Evolutionary conservation across 208 protist species (phyloP).

Genomic region (Borovskyia barvae): DNA sequence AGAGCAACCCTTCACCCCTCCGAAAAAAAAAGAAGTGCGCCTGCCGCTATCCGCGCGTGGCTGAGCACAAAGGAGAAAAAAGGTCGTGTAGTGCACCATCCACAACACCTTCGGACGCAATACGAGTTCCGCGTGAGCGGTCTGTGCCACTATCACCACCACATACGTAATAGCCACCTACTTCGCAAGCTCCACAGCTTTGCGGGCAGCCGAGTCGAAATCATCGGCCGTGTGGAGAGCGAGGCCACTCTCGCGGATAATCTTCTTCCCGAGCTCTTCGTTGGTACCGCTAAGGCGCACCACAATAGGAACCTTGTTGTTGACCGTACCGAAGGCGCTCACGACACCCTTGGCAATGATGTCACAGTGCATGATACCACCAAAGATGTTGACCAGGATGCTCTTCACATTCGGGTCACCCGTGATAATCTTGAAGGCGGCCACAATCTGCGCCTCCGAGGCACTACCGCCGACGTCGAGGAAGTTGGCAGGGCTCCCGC

Average conservation of each 20-base stretch:
- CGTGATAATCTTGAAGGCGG: constrained; percentile 98
- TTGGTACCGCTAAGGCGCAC: constrained; percentile 95
- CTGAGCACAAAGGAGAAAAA: no score
- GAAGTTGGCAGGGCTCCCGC: constrained; percentile 99
- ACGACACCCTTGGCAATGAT: constrained; percentile 97
- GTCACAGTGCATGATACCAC: constrained; percentile 99
- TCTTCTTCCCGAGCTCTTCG: constrained; percentile 92
- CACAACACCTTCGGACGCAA: no score
- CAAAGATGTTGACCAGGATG: constrained; percentile 99
- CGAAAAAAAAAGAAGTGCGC: no score
- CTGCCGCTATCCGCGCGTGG: no score
- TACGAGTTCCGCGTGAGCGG: no score
- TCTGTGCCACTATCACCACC: no score
- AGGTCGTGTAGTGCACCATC: no score
- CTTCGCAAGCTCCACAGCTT: constrained; percentile 68
- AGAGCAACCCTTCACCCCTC: no score
- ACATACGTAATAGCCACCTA: no score
- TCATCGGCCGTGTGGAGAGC: constrained; percentile 74
- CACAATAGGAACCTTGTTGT: constrained; percentile 94
- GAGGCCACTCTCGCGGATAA: constrained; percentile 90
- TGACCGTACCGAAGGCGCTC: constrained; percentile 81
- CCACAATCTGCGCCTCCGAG: constrained; percentile 91
- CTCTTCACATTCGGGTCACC: constrained; percentile 91
- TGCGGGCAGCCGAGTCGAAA: constrained; percentile 82
- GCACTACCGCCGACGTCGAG: constrained; percentile 98